These are phyloP conservation scores for Clitopilus hobsonii DNA, from an alignment of 768 basidiomycete species.

Conservation along the genomic window DNA sequence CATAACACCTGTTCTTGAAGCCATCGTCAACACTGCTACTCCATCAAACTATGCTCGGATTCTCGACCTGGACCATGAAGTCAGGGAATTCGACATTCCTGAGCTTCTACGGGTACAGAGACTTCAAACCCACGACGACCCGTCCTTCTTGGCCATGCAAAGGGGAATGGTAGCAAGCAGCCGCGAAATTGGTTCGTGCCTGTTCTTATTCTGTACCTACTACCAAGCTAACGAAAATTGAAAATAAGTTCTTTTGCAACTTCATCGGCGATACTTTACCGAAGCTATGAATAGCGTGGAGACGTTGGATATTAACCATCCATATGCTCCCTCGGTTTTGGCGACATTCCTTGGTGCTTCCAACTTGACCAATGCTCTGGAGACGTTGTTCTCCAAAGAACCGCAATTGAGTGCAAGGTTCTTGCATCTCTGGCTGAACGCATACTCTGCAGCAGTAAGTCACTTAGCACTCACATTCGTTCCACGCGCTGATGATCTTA, in stretches of 20 bases:
- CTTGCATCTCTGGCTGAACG: conserved; percentile 72
- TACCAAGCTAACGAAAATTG: background rate
- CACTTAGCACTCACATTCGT: background rate
- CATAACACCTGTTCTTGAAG: conserved; percentile 57
- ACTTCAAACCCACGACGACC: conserved; percentile 28
- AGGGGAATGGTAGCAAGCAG: conserved; percentile 55
- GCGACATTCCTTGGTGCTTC: conserved; percentile 62
- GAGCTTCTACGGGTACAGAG: conserved; percentile 39
- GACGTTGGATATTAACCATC: conserved; percentile 54
- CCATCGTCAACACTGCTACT: conserved; percentile 47
- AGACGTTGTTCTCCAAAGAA: conserved; percentile 52
- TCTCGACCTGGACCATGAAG: conserved; percentile 45
- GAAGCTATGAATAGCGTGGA: conserved; percentile 54
- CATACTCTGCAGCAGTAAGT: conserved; percentile 67
- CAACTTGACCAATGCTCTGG: conserved; percentile 52
- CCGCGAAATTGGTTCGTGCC: conserved; percentile 52
- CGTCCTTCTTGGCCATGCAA: conserved; percentile 61
- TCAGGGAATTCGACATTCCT: conserved; percentile 55
- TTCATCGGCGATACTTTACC: conserved; percentile 66
- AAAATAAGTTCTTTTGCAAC: conserved; percentile 53
- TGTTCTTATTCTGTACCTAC: background rate
- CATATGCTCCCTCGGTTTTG: conserved; percentile 64
- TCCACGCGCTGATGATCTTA: background rate
- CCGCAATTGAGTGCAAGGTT: conserved; percentile 60
- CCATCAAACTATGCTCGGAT: conserved; percentile 47